Percentiles rank a stretch among this genome's conserved stretches.
Conservation (phyloP, 1,139 yeast species). For the Blastobotrys raffinosifermentans region DNA sequence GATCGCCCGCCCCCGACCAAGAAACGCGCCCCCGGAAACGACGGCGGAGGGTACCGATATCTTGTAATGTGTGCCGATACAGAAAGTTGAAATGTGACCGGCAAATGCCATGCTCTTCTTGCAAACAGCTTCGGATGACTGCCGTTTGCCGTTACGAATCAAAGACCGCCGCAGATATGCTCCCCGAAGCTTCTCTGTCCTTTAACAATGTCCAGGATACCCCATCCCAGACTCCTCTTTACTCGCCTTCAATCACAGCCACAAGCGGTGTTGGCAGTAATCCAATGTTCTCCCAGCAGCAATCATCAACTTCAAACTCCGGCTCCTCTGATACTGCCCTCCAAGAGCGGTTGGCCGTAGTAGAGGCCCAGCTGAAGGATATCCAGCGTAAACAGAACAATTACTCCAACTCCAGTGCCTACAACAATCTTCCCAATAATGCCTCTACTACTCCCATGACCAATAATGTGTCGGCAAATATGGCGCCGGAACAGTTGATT, state of each 20-base stretch:
- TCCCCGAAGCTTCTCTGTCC: background rate
- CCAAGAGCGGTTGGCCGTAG: background rate
- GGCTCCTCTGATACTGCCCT: background rate
- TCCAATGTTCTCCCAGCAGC: background rate
- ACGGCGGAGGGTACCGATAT: constrained; percentile 18
- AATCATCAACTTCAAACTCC: background rate
- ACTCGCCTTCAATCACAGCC: too few species aligned
- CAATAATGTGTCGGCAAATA: too few species aligned
- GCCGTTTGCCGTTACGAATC: constrained; percentile 18
- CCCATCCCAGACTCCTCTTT: too few species aligned
- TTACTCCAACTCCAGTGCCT: too few species aligned
- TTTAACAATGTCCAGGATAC: too few species aligned
- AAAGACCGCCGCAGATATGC: constrained; percentile 1
- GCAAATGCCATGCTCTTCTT: constrained; percentile 21
- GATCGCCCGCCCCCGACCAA: too few species aligned
- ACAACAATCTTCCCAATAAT: background rate
- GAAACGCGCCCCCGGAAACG: constrained; percentile 10
- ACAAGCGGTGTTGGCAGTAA: background rate
- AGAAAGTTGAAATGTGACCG: constrained; percentile 25
- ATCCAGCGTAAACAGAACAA: too few species aligned
- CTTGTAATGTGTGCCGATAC: constrained; percentile 22
- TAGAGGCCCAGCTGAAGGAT: too few species aligned
- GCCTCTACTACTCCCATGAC: background rate
- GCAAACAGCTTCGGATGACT: constrained; percentile 15
- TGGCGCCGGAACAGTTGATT: too few species aligned